Evolutionary conservation across 2,329 filamentous ascomycete genomes (phyloP), one percentile per base, ranked within the genome.

Genomic region (Chrysoporthe puriensis): DNA sequence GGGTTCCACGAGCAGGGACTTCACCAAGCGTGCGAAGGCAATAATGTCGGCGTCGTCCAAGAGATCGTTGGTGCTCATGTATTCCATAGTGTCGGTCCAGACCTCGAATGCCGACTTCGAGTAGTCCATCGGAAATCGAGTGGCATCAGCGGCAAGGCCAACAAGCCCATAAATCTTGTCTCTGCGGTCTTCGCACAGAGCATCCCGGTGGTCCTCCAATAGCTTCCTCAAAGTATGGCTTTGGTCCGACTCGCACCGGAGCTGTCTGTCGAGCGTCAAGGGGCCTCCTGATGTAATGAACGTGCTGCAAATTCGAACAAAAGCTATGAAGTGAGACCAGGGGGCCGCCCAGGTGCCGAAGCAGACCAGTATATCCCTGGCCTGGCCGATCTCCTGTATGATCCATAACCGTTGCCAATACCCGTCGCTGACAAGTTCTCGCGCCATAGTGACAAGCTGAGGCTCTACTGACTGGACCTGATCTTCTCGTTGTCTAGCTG

Each of bases 131-230:
- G 73, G 71, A 44, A 76, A 76, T 1, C 70, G 69, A 0, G 67
- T 62, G 43, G 70, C 70, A 58, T 77, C 75, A 5, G 64, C 62
- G 18, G 76, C 73, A 4, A 78, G 63, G 0, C 76, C 73, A 32
- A 76, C 64, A 1, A 77, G 70, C 0, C 73, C 76, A 66, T 76
- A 77, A 4, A 77, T 67, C 48, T 77, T 76, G 64, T 77, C 76
- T 36, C 70, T 73, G 14, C 63, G 72, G 13, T 77, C 76, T 58
- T 70, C 70, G 63, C 75, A 77, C 1, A 70, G 62, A 8, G 74
- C 72, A 3, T 69, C 61, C 36, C 63, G 63, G 57, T 77, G 72
- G 18, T 70, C 71, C 34, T 71, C 58, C 6, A 77, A 70, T 0
- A 77, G 70, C 6, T 66, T 66, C 18, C 58, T 69, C 3, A 74